A percentile compares a stretch with the other conserved stretches of the same genome.
Conservation (phyloP, 176 grass and related monocot genomes). For the Saccharum officinarum region DNA sequence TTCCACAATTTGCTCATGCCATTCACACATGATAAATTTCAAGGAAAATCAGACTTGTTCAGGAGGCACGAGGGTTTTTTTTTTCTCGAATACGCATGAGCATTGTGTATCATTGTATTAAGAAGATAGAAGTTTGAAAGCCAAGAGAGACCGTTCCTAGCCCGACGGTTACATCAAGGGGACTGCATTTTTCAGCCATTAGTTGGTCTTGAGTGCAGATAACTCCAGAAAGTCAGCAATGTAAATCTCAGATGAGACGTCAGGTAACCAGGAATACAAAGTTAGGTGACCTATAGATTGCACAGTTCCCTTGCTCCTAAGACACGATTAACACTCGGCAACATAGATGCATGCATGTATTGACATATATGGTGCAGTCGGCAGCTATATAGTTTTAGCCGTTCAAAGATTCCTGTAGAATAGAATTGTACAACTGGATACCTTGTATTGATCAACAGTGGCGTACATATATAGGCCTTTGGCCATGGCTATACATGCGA, state of each 20-base stretch:
- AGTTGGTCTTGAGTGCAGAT: neutral
- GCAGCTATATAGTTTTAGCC: neutral
- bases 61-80: neutral
- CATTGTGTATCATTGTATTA: too few relatives aligned
- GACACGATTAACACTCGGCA: neutral
- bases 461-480: too few relatives aligned
- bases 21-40: neutral
- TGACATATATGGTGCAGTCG: neutral
- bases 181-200: neutral
- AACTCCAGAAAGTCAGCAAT: neutral
- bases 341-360: neutral
- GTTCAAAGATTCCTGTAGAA: conserved; percentile 40
- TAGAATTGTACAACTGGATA: too few relatives aligned
- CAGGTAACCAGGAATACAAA: neutral
- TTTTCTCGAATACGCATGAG: too few relatives aligned
- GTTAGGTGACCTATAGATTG: neutral
- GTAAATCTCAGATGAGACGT: neutral
- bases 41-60: neutral
- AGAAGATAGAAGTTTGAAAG: too few relatives aligned
- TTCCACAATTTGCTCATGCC: neutral
- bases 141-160: too few relatives aligned
- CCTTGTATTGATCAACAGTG: too few relatives aligned
- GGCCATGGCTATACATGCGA: too few relatives aligned
- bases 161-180: too few relatives aligned
- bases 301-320: neutral